Evolutionary conservation across 352 stramenopile species (phyloP).

Genomic region (Pythium brassicae): DNA sequence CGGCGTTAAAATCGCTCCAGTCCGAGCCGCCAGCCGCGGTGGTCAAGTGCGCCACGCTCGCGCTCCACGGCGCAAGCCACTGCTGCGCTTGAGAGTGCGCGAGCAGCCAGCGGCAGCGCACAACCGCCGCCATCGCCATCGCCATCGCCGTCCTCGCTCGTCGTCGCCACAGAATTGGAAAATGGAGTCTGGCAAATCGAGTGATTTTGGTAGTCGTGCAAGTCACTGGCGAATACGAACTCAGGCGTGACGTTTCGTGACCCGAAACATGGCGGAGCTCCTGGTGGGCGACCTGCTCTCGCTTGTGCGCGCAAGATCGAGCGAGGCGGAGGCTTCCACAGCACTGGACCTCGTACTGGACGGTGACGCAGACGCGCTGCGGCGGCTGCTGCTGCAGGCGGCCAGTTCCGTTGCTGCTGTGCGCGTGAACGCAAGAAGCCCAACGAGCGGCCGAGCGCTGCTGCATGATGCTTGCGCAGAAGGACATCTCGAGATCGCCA

Average conservation of each 20-base stretch:
- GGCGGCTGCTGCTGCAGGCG: conserved; percentile 15
- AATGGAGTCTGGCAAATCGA: background rate
- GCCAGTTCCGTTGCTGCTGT: background rate
- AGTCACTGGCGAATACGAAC: too few relatives aligned
- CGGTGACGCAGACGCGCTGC: conserved; percentile 24
- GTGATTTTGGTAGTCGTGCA: background rate
- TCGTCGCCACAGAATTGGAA: background rate
- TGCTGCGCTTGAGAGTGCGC: background rate
- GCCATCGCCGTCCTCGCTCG: background rate
- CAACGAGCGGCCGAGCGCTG: conserved; percentile 37
- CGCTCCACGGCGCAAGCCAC: background rate
- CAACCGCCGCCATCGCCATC: conserved; percentile 11
- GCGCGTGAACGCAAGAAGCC: conserved; percentile 34
- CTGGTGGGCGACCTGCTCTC: conserved; percentile 49
- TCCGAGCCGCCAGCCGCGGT: conserved; percentile 11
- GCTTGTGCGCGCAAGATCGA: conserved; percentile 3
- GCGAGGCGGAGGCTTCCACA: conserved; percentile 1
- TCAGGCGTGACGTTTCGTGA: too few relatives aligned
- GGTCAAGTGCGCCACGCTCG: conserved; percentile 1
- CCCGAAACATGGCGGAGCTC: conserved; percentile 6
- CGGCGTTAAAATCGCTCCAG: conserved; percentile 59
- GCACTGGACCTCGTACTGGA: conserved; percentile 28
- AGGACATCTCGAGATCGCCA: conserved; percentile 44
- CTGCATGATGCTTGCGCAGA: conserved; percentile 59
- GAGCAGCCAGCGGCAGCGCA: background rate